phyloP scores from a whole-genome alignment of 2,329 filamentous ascomycete genomes.

The Colletotrichum shisoi region DNA sequence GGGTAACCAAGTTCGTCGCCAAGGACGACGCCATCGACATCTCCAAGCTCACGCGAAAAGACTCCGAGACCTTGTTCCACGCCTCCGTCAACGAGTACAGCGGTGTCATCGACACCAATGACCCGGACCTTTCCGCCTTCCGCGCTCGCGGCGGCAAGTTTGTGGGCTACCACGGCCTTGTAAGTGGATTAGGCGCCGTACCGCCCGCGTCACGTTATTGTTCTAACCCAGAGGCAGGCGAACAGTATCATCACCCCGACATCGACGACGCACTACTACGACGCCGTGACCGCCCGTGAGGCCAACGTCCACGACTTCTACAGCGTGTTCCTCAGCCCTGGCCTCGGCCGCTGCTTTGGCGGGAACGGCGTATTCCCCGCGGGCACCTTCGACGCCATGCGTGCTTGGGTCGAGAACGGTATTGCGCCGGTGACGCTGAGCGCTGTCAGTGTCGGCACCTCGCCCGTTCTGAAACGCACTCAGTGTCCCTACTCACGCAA shows the following conservation, averaged over 20 bases:
- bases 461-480: no score
- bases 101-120: conserved; percentile 4
- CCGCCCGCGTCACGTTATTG: no score
- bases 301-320: conserved; percentile 45
- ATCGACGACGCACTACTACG: conserved; percentile 44
- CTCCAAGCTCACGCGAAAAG: not conserved
- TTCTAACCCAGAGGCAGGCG: conserved; percentile 21
- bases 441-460: no score
- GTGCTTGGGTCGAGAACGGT: conserved; percentile 47
- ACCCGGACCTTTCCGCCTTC: conserved; percentile 47
- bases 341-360: conserved; percentile 46
- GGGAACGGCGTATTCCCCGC: conserved; percentile 43
- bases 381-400: conserved; percentile 42
- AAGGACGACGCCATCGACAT: not conserved
- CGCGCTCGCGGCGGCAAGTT: conserved; percentile 54
- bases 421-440: conserved; percentile 39
- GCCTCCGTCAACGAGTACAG: not conserved
- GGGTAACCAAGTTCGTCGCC: not conserved
- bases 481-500: no score
- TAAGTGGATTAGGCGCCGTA: not conserved
- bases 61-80: not conserved
- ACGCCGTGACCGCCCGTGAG: conserved; percentile 41
- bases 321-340: conserved; percentile 46
- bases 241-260: conserved; percentile 39
- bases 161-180: conserved; percentile 48